Evolutionary conservation across 2,329 filamentous ascomycete genomes (phyloP).

Genomic region (Nannizziopsis arthrosporioides): DNA sequence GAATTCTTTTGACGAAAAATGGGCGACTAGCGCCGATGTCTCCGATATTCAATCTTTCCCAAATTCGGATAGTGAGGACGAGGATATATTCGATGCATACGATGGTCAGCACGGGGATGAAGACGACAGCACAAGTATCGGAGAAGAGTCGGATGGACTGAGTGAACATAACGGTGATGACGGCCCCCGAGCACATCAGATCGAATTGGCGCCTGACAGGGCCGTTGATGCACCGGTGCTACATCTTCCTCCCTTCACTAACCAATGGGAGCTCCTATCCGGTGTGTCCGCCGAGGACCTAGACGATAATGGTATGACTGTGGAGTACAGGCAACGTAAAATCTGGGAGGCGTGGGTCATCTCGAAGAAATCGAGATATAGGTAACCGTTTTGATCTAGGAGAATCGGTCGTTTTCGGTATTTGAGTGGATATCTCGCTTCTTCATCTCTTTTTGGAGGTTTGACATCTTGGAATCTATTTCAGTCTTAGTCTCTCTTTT

Average conservation of each 20-base stretch:
- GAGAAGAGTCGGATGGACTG: constrained; percentile 16
- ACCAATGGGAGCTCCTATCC: constrained; percentile 20
- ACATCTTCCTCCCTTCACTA: constrained; percentile 12
- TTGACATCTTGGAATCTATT: no score
- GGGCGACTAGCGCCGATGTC: constrained; percentile 18
- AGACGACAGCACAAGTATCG: constrained; percentile 14
- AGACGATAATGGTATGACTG: constrained; percentile 28
- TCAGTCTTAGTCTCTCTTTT: no score
- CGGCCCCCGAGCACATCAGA: constrained; percentile 16
- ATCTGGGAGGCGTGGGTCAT: constrained; percentile 33
- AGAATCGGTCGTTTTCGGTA: background rate
- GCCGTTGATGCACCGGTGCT: constrained; percentile 9
- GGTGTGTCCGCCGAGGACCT: constrained; percentile 24
- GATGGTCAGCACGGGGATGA: constrained; percentile 8
- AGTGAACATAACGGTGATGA: constrained; percentile 17
- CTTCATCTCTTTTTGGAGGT: background rate
- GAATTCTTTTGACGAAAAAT: constrained; percentile 39
- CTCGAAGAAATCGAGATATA: constrained; percentile 15
- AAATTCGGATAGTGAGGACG: constrained; percentile 16
- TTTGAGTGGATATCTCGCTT: background rate
- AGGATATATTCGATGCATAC: constrained; percentile 15
- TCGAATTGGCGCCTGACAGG: constrained; percentile 17
- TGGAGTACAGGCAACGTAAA: constrained; percentile 24
- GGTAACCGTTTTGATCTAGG: background rate
- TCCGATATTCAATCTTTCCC: constrained; percentile 15